These are phyloP conservation scores for Carex scoparia DNA, from an alignment of 176 grass and related monocot genomes.

Conservation along the genomic window DNA sequence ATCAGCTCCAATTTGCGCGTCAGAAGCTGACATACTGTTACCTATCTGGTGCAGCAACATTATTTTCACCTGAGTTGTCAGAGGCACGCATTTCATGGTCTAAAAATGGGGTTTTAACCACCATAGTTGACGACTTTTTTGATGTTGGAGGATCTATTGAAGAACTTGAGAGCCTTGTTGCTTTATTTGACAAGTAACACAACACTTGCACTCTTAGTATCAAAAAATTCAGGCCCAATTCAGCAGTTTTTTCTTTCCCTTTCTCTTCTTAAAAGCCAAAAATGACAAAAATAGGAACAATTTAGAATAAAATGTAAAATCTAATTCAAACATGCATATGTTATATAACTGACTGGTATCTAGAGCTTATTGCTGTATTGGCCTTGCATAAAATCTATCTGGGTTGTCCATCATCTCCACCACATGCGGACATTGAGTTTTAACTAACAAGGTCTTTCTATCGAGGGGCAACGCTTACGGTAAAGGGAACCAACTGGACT, in stretches of 20 bases:
- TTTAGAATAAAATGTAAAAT: neutral
- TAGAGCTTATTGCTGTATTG: neutral
- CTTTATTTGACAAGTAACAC: conserved; percentile 51
- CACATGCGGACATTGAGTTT: neutral
- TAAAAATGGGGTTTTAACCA: conserved; percentile 69
- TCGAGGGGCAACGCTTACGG: neutral
- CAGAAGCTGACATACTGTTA: conserved; percentile 63
- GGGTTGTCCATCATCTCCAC: neutral
- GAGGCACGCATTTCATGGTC: conserved; percentile 56
- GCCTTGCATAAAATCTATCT: neutral
- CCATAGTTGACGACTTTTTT: conserved; percentile 67
- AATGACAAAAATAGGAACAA: neutral
- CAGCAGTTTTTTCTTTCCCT: neutral
- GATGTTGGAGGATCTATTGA: conserved; percentile 66
- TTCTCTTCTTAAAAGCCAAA: neutral
- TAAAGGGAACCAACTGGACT: neutral
- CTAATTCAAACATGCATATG: neutral
- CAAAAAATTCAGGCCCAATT: neutral
- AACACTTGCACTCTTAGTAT: neutral
- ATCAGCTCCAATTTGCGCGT: conserved; percentile 61
- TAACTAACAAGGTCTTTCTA: neutral
- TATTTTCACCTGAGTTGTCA: conserved; percentile 46
- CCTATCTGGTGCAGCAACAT: conserved; percentile 53
- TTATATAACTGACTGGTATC: neutral
- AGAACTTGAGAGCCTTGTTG: conserved; percentile 51